Evolutionary conservation across 2,329 filamentous ascomycete genomes (phyloP), one percentile per base, ranked within the genome.

Genomic region (Trichophyton simii): DNA sequence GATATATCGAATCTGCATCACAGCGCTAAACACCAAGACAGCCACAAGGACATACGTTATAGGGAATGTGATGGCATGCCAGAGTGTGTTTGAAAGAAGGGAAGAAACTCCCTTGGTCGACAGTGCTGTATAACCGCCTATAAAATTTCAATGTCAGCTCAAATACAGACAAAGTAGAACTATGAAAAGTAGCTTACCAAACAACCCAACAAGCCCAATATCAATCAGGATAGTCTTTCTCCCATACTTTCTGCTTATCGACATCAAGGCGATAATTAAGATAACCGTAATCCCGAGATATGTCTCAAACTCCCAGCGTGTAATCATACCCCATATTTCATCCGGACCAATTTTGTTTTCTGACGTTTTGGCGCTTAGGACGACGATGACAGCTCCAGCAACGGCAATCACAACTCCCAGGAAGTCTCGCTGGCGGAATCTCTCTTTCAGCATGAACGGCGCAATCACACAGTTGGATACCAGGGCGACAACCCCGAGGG

Each of bases 401-500:
- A 97, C 85, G 28, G 94, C 89, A 65, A 97, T 84, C 31, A 96
- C 72, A 3, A 99, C 92, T 8, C 94, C 94, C 77, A 89, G 85
- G 55, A 91, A 87, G 73, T 99, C 94, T 58, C 90, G 84, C 67
- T 80, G 81, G 38, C 94, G 86, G 70, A 99, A 96, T 58, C 80
- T 81, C 76, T 99, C 94, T 70, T 96, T 91, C 66, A 99, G 86
- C 79, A 99, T 86, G 64, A 94, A 85, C 0, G 94, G 94, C 1
- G 94, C 94, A 71, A 99, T 96, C 63, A 99, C 83, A 74, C 94
- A 99, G 75, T 99, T 99, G 52, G 91, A 96, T 54, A 99, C 86
- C 64, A 99, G 79, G 1, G 94, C 94, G 11, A 99, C 94, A n/a
- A 99, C 94, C 8, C 94, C 94, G 4, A 99, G 80, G 0, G 94